These are phyloP conservation scores for Fusarium circinatum DNA, from an alignment of 2,329 filamentous ascomycete species.

Conservation along the genomic window DNA sequence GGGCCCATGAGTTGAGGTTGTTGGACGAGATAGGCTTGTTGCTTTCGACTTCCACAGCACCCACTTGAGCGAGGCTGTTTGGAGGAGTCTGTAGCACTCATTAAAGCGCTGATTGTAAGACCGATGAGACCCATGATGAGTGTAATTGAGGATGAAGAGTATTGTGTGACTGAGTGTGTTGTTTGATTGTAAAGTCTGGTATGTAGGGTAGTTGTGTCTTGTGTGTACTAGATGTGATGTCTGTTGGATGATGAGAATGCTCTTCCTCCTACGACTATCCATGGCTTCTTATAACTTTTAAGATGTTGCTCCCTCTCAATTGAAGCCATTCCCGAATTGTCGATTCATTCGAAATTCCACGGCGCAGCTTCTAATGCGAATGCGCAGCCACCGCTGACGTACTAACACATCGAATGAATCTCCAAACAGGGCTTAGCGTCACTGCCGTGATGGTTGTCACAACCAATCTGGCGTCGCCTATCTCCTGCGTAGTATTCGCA, in stretches of 20 bases:
- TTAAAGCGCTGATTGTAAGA: slow-evolving; percentile 12
- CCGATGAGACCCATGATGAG: slow-evolving; percentile 35
- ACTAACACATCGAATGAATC: slow-evolving; percentile 28
- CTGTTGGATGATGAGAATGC: neutral
- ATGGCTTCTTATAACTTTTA: slow-evolving; percentile 14
- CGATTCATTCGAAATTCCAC: slow-evolving; percentile 25
- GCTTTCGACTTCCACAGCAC: neutral
- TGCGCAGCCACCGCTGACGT: slow-evolving; percentile 32
- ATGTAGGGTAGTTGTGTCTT: slow-evolving; percentile 2
- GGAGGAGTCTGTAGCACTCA: neutral
- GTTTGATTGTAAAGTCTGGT: neutral
- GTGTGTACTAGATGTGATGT: neutral
- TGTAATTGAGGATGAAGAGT: neutral
- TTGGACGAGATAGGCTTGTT: slow-evolving; percentile 2
- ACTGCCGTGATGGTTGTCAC: neutral
- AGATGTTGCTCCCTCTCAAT: neutral
- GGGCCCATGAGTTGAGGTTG: slow-evolving; percentile 1
- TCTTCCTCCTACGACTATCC: neutral
- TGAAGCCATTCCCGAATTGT: slow-evolving; percentile 16
- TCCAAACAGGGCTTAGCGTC: slow-evolving; percentile 29
- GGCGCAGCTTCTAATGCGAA: slow-evolving; percentile 4
- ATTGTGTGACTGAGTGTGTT: neutral
- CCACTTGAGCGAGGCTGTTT: neutral
- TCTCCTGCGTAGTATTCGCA: neutral
- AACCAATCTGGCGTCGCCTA: slow-evolving; percentile 3